Percentiles rank a stretch among this genome's conserved stretches.
phyloP scores from a whole-genome alignment of 2,329 filamentous ascomycete genomes.

The Venturiaceae sp. region DNA sequence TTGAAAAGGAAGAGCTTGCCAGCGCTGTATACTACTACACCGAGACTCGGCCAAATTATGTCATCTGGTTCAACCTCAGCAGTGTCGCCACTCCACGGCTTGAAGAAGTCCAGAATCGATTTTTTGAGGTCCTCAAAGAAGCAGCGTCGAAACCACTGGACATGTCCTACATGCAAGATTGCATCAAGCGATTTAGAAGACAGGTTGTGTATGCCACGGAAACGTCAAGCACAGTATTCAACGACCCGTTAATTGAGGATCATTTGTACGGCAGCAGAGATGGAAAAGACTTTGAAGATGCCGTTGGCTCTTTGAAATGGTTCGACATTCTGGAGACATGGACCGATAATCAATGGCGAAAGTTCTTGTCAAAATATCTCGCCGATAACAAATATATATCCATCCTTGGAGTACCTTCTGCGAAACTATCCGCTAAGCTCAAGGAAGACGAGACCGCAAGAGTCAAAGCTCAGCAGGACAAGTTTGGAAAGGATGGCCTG shows the following conservation, averaged over 20 bases:
- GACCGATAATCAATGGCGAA: conserved; percentile 75
- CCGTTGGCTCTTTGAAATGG: conserved; percentile 33
- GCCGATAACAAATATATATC: conserved; percentile 79
- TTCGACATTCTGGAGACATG: conserved; percentile 65
- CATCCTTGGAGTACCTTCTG: conserved; percentile 78
- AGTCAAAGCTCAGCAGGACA: conserved; percentile 66
- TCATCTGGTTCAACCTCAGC: conserved; percentile 79
- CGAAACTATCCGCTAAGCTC: conserved; percentile 66
- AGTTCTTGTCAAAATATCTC: conserved; percentile 75
- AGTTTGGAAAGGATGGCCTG: conserved; percentile 74
- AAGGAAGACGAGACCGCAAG: conserved; percentile 74
- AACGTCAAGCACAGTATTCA: conserved; percentile 69
- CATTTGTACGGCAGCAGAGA: conserved; percentile 84
- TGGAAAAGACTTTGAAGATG: conserved; percentile 43
- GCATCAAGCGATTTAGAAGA: conserved; percentile 69
- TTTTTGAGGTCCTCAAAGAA: conserved; percentile 75
- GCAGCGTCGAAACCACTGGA: conserved; percentile 74
- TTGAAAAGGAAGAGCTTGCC: conserved; percentile 86
- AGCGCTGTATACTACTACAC: conserved; percentile 74
- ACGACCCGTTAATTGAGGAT: conserved; percentile 78
- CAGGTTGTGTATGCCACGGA: conserved; percentile 80
- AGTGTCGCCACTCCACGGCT: conserved; percentile 84
- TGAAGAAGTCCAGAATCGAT: conserved; percentile 70
- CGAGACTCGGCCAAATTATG: conserved; percentile 68
- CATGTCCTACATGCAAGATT: conserved; percentile 83